Evolutionary conservation across 2,329 filamentous ascomycete genomes (phyloP), one percentile per base, ranked within the genome.

Genomic region (Ascochyta pisi): DNA sequence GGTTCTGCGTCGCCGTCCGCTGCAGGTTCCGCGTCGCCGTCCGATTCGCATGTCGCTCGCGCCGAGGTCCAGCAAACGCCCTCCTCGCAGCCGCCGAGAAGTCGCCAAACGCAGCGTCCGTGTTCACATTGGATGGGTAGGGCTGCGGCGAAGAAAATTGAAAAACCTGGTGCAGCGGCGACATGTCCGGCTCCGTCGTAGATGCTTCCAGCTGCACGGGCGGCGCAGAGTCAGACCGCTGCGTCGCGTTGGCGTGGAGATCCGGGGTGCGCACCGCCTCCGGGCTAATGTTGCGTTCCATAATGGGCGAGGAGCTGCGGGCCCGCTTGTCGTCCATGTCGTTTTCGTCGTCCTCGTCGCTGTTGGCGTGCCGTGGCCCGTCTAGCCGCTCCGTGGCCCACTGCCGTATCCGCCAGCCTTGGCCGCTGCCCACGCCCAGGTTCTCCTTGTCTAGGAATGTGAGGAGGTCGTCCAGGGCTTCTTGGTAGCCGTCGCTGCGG

Each of bases 391-490:
- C 89, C 2, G 85, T 88, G 0, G 86, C 87, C 86, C 86, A 89
- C 72, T 86, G 84, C 60, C 86, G 77, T 57, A 89, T 81, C 64
- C 79, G 79, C 82, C 84, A 86, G 7, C 86, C 91, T 74, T 96
- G 93, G 13, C 91, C 91, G 74, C 95, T 90, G 43, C 83, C 84
- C 12, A 95, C 73, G 0, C 91, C 92, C 51, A 96, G 82, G 61
- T 91, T 87, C 70, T 92, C 88, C 70, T 86, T 89, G 73, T 98
- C 93, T 50, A 98, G 79, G 65, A 96, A 96, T 15, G 83, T 78
- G n/a, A 97, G 79, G 5, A 99, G 81, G 64, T 98, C 94, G 62
- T 97, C 92, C 34, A 99, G 81, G 34, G 93, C 96, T 71, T 98
- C 93, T 74, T 97, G 93, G 68, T 97, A 98, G 24, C 95, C 95